phyloP scores from a whole-genome alignment of 2,329 filamentous ascomycete species.

The Sordariomycetes sp. region DNA sequence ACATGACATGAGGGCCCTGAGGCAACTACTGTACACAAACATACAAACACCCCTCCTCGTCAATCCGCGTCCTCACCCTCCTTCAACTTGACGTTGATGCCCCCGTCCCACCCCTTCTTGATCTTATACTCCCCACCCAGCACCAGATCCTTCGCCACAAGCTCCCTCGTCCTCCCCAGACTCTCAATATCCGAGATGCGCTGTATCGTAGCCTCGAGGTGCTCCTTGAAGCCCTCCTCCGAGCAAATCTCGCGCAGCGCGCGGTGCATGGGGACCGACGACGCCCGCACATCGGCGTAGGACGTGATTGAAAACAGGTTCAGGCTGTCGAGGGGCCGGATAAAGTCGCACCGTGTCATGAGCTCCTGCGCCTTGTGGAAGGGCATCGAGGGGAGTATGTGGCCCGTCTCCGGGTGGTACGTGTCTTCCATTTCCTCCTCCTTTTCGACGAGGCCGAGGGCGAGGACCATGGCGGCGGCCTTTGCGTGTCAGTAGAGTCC shows the following conservation, averaged over 20 bases:
- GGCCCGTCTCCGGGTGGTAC: conserved; percentile 54
- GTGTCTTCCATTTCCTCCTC: conserved; percentile 52
- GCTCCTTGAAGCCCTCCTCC: conserved; percentile 64
- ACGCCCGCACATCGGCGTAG: conserved; percentile 74
- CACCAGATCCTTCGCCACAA: conserved; percentile 91
- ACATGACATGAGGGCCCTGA: not conserved
- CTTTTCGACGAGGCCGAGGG: conserved; percentile 76
- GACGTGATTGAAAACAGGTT: conserved; percentile 94
- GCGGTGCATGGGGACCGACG: conserved; percentile 90
- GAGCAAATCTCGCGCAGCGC: conserved; percentile 78
- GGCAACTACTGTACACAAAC: not conserved
- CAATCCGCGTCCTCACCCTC: conserved; percentile 22
- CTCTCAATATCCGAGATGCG: conserved; percentile 89
- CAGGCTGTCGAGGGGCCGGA: conserved; percentile 79
- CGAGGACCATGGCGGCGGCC: conserved; percentile 88
- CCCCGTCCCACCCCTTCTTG: conserved; percentile 15
- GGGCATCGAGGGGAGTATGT: conserved; percentile 67
- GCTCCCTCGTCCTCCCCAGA: conserved; percentile 80
- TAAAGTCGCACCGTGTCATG: conserved; percentile 94
- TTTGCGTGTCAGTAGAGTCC: conserved; percentile 18
- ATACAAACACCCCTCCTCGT: not conserved
- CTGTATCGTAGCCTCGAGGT: conserved; percentile 69
- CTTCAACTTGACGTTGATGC: conserved; percentile 27
- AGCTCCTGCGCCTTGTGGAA: conserved; percentile 78
- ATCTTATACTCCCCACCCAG: conserved; percentile 70